Percentiles rank a stretch among this genome's conserved stretches.
These are phyloP conservation scores for Dinochytrium kinnereticum DNA, from an alignment of 371 early-diverging fungal species.

Conservation along the genomic window DNA sequence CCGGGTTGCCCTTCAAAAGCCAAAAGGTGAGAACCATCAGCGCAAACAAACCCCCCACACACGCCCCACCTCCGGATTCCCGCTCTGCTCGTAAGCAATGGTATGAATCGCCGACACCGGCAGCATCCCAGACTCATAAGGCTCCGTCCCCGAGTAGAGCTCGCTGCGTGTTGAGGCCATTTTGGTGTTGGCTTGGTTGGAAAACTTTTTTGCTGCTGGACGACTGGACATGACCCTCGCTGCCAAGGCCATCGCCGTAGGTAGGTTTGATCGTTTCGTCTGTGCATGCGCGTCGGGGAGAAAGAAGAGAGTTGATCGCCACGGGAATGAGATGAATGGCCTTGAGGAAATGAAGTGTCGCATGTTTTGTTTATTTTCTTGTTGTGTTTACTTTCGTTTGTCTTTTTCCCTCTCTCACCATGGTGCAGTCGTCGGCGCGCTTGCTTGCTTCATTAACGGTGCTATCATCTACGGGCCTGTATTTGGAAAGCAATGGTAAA, in stretches of 20 bases:
- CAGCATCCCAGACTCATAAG: constrained; percentile 56
- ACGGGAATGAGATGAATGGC: too few relatives aligned
- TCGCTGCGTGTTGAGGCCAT: background rate
- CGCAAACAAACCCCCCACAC: background rate
- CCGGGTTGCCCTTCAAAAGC: constrained; percentile 38
- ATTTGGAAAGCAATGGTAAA: constrained; percentile 9
- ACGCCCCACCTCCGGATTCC: constrained; percentile 43
- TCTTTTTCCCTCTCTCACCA: background rate
- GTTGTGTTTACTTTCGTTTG: too few relatives aligned
- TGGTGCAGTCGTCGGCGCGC: background rate
- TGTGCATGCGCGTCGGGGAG: too few relatives aligned
- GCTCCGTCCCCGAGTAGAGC: constrained; percentile 60
- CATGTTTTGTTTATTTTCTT: background rate
- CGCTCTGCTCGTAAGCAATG: constrained; percentile 56
- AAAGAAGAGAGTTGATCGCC: too few relatives aligned
- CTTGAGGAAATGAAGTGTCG: too few relatives aligned
- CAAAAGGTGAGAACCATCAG: background rate
- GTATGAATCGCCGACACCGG: constrained; percentile 60
- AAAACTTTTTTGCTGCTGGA: background rate
- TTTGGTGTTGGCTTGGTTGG: background rate
- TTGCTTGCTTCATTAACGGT: background rate
- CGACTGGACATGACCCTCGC: too few relatives aligned
- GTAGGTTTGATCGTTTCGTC: too few relatives aligned
- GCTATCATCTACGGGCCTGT: background rate
- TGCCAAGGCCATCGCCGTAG: too few relatives aligned